phyloP scores from a whole-genome alignment of 371 early-diverging fungal species.

The Lichtheimia hyalospora region DNA sequence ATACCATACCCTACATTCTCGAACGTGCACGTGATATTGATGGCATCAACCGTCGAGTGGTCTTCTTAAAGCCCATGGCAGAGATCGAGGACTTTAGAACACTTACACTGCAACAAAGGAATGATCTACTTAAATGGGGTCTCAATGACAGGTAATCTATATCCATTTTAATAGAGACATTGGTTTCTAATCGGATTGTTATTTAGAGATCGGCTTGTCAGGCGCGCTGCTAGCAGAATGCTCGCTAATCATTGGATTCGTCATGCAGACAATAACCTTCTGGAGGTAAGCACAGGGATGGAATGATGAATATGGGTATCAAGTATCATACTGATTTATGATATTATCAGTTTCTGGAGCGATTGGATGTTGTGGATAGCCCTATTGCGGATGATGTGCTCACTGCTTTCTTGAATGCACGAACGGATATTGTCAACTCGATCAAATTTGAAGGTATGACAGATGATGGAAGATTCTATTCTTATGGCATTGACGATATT shows the following conservation, averaged over 20 bases:
- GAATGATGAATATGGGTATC: no score
- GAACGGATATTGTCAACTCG: conserved; percentile 65
- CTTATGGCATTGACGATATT: background rate
- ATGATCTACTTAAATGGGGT: conserved; percentile 72
- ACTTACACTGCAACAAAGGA: conserved; percentile 70
- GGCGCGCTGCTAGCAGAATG: conserved; percentile 73
- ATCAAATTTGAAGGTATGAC: conserved; percentile 55
- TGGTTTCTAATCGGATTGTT: no score
- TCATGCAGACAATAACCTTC: conserved; percentile 70
- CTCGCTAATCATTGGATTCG: conserved; percentile 76
- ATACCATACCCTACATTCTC: conserved; percentile 70
- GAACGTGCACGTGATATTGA: conserved; percentile 81
- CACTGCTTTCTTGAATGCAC: conserved; percentile 64
- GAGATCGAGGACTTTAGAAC: conserved; percentile 67
- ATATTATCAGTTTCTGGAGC: conserved; percentile 59
- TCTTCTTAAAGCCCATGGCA: conserved; percentile 69
- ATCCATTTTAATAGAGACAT: no score
- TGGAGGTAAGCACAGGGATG: conserved; percentile 55
- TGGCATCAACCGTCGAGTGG: conserved; percentile 60
- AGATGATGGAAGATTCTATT: background rate
- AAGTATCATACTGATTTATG: background rate
- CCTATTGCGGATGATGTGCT: conserved; percentile 67
- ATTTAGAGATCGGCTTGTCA: conserved; percentile 66
- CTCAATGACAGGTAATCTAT: conserved; percentile 63
- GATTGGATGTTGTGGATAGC: conserved; percentile 80